Evolutionary conservation across 345 rosid genomes (phyloP).

Genomic region (Toxicodendron radicans): DNA sequence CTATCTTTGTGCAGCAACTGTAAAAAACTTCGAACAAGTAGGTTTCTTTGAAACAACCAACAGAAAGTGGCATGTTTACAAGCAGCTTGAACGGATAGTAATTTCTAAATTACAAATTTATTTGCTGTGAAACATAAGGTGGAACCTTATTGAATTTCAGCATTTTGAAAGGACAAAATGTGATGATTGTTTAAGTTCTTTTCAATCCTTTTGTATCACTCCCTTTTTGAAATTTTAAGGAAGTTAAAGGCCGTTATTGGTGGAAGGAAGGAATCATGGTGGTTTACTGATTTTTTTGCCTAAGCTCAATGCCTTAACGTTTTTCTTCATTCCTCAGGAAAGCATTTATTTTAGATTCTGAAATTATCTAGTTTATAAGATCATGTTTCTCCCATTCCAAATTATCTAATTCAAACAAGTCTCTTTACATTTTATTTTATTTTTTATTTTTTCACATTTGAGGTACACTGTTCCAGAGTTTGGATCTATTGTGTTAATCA

Average conservation of each 20-base stretch:
- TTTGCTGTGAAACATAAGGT: neutral
- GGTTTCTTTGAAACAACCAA: conserved; percentile 10
- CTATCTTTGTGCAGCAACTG: conserved; percentile 82
- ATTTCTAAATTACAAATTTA: neutral
- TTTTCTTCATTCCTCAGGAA: neutral
- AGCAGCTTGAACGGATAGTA: neutral
- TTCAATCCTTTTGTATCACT: neutral
- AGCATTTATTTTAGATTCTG: neutral
- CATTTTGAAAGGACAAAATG: neutral
- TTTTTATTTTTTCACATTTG: neutral
- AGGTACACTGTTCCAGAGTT: neutral
- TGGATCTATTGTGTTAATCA: neutral
- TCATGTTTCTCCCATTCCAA: neutral
- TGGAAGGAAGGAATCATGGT: neutral
- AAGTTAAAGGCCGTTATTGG: neutral
- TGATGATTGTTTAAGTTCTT: neutral
- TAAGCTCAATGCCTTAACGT: neutral
- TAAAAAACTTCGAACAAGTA: conserved; percentile 79
- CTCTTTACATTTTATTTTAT: neutral
- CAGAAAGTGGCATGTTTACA: neutral
- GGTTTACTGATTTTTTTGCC: neutral
- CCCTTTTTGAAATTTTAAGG: neutral
- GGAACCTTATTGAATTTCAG: neutral
- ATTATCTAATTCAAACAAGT: neutral
- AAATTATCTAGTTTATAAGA: neutral